Conservation (phyloP, 2,329 filamentous ascomycete species). For the Pseudogymnoascus sp. region DNA sequence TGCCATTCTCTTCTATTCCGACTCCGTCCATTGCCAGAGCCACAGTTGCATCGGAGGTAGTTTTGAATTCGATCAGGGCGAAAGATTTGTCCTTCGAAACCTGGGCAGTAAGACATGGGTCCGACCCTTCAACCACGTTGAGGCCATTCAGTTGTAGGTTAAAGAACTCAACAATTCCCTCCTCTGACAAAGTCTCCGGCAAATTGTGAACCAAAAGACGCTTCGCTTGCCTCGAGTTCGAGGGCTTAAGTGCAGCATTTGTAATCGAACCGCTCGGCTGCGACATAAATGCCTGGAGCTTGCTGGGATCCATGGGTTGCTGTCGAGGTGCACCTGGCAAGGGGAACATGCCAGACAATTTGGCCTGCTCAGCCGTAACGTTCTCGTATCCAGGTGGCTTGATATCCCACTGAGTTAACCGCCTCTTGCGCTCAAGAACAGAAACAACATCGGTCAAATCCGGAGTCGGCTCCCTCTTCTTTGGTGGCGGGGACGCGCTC, state of each 20-base stretch:
- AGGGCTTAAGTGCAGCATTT: slow-evolving; percentile 77
- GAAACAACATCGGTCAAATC: slow-evolving; percentile 83
- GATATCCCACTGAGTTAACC: slow-evolving; percentile 98
- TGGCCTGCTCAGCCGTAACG: slow-evolving; percentile 95
- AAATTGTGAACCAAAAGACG: slow-evolving; percentile 83
- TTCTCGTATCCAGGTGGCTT: slow-evolving; percentile 97
- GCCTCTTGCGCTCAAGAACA: slow-evolving; percentile 76
- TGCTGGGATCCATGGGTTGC: slow-evolving; percentile 88
- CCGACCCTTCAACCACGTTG: slow-evolving; percentile 74
- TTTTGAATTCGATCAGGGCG: slow-evolving; percentile 85
- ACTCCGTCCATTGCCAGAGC: slow-evolving; percentile 86
- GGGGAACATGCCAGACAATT: slow-evolving; percentile 98
- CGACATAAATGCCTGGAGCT: slow-evolving; percentile 91
- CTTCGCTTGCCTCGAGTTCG: slow-evolving; percentile 89
- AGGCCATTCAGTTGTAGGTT: slow-evolving; percentile 95
- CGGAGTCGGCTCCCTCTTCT: slow-evolving; percentile 91
- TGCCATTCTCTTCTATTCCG: slow-evolving; percentile 64
- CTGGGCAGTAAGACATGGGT: slow-evolving; percentile 79
- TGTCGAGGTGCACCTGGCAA: slow-evolving; percentile 90
- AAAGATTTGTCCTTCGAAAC: slow-evolving; percentile 71
- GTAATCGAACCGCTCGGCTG: slow-evolving; percentile 62
- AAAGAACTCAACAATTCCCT: slow-evolving; percentile 74
- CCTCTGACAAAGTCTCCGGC: slow-evolving; percentile 63
- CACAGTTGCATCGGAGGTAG: slow-evolving; percentile 77
- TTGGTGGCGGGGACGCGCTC: slow-evolving; percentile 71